Base-by-base conservation (phyloP, 768 basidiomycete genomes). In the Mycena capillaripes region DNA sequence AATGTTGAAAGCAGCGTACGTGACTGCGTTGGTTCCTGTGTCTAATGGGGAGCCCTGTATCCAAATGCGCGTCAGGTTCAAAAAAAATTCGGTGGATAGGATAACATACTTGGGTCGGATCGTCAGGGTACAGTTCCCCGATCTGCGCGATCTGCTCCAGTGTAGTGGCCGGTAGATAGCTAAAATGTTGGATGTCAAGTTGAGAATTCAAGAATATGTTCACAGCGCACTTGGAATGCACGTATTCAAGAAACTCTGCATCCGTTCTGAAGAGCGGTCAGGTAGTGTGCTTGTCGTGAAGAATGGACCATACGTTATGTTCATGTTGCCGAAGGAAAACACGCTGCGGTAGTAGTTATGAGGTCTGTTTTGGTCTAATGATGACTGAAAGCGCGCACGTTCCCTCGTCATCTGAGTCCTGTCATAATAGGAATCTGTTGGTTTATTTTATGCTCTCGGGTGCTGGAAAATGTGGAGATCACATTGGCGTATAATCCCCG, bases 361-460 rank as follows among this genome's bases (percentile, higher is more conserved):
- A 38, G 36, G 5, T 34, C 21, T 56, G 14, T 32, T 16, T 7
- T 56, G 3, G 53, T 52, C 7, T n/a, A n/a, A 27, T 2, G 16
- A 21, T 46, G 1, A 44, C 14, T 56, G 23, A 16, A 52, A 12
- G 14, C 32, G 78, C 84, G 71, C 64, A 84, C 78, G 85, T 85
- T 66, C 84, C 85, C 69, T 86, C 85, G 40, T 87, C 86, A 57
- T 86, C 84, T 34, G 79, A 80, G 57, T 0, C 86, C 85, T n/a
- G 76, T 72, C 32, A 83, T 72, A 30, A 76, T 70, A 14, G 82
- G 81, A 25, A 79, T 61, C 75, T 77, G 74, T 52, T 58, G 4
- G 17, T 64, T 75, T 44, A 29, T 60, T 3, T 29, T 34, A 29
- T 30, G 21, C 14, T 9, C 30, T 25, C 19, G 10, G 9, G 21